phyloP scores from a whole-genome alignment of 495 filamentous ascomycete genomes.

The Hyaloscypha finlandica region DNA sequence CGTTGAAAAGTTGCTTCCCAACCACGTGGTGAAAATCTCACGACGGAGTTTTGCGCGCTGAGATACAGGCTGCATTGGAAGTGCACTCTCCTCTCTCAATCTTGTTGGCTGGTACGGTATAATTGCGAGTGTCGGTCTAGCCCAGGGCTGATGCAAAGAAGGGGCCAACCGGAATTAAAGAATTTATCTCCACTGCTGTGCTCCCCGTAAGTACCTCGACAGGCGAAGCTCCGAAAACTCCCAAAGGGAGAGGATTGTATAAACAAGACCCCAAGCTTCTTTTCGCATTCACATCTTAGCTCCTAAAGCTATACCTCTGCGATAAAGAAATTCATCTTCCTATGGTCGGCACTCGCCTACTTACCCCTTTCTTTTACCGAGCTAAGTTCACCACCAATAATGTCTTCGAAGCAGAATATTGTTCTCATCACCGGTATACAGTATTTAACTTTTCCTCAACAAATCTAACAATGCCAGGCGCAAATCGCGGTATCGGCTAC shows the following conservation, averaged over 20 bases:
- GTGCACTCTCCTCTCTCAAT: neutral
- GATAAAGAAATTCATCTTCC: neutral
- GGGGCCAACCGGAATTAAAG: neutral
- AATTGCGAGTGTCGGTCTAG: neutral
- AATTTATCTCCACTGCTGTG: neutral
- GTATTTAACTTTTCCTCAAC: neutral
- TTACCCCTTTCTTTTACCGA: neutral
- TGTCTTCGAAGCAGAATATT: slow-evolving; percentile 4
- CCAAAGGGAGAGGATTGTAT: neutral
- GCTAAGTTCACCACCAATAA: neutral
- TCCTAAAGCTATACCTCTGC: neutral
- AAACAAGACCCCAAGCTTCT: neutral
- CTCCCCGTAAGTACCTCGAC: neutral
- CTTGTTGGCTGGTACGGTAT: neutral
- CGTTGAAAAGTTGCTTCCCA: too few species aligned
- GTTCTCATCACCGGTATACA: slow-evolving; percentile 24
- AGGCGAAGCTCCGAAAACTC: neutral
- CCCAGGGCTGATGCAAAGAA: neutral
- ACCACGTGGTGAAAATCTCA: too few species aligned
- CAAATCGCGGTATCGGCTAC: slow-evolving; percentile 44
- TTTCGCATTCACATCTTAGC: neutral
- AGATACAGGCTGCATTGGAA: too few species aligned
- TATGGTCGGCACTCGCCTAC: neutral
- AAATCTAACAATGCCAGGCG: slow-evolving; percentile 30
- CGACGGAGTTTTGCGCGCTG: too few species aligned